Evolutionary conservation across 441 rosid species (phyloP).

Genomic region (Populus trichocarpa): DNA sequence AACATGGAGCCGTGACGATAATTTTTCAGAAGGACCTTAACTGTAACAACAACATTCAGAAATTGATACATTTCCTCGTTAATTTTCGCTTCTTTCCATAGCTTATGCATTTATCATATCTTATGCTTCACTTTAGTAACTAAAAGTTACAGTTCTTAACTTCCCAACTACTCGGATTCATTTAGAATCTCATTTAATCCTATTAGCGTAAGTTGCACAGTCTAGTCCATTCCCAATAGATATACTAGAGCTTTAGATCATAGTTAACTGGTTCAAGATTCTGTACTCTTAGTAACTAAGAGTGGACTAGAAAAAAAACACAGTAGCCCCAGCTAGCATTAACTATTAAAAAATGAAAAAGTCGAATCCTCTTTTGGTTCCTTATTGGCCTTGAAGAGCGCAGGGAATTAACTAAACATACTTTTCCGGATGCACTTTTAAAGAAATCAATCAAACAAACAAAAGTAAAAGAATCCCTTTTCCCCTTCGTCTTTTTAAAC

Average conservation of each 20-base stretch:
- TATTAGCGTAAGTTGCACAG: neutral
- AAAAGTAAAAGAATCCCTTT: constrained; percentile 12
- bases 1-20: neutral
- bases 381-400: constrained; percentile 1
- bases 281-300: neutral
- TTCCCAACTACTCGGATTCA: neutral
- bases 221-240: neutral
- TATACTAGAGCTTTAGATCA: neutral
- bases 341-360: neutral
- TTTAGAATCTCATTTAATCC: neutral
- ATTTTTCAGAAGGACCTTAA: neutral
- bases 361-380: neutral
- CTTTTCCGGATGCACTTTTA: constrained; percentile 25
- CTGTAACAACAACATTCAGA: neutral
- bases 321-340: neutral
- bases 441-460: constrained; percentile 7
- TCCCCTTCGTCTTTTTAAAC: constrained; percentile 15
- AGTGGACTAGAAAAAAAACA: neutral
- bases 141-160: neutral
- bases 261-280: neutral
- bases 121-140: neutral
- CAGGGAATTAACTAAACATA: neutral
- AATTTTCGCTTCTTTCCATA: neutral
- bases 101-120: neutral
- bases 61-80: neutral